phyloP scores from a whole-genome alignment of 1,284 basidiomycete genomes.

The Inonotus obliquus region DNA sequence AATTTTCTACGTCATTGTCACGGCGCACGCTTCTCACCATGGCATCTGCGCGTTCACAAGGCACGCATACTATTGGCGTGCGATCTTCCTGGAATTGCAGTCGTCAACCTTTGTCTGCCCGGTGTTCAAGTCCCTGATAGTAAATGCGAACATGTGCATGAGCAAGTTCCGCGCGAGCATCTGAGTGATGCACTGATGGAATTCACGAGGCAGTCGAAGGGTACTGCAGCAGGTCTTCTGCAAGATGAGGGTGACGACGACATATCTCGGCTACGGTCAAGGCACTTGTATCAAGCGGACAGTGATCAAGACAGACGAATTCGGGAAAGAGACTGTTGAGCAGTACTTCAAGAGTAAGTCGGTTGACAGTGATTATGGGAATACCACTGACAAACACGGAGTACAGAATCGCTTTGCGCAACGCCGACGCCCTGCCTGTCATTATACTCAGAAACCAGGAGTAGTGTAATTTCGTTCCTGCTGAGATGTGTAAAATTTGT shows the following conservation, averaged over 20 bases:
- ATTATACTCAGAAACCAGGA: conserved; percentile 46
- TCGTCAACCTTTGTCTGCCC: conserved; percentile 60
- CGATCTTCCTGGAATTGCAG: conserved; percentile 48
- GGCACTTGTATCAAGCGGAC: conserved; percentile 39
- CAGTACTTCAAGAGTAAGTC: conserved; percentile 57
- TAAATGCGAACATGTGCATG: conserved; percentile 73
- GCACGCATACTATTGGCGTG: conserved; percentile 55
- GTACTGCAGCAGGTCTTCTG: conserved; percentile 40
- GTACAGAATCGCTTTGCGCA: conserved; percentile 45
- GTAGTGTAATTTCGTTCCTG: conserved; percentile 48
- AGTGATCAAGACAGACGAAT: conserved; percentile 50
- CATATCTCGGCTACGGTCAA: conserved; percentile 51
- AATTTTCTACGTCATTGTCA: conserved; percentile 62
- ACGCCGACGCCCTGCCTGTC: conserved; percentile 52
- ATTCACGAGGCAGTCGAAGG: conserved; percentile 39
- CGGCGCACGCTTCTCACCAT: conserved; percentile 47
- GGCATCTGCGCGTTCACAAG: conserved; percentile 53
- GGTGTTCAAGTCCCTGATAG: conserved; percentile 59
- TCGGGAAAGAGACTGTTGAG: conserved; percentile 50
- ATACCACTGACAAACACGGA: conserved; percentile 33
- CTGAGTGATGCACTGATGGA: conserved; percentile 49
- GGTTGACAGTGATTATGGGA: conserved; percentile 30
- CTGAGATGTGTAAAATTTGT: conserved; percentile 65
- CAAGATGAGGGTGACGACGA: conserved; percentile 53
- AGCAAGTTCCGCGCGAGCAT: conserved; percentile 51